Evolutionary conservation across 768 basidiomycete genomes (phyloP).

Genomic region (Tricholomella constricta): DNA sequence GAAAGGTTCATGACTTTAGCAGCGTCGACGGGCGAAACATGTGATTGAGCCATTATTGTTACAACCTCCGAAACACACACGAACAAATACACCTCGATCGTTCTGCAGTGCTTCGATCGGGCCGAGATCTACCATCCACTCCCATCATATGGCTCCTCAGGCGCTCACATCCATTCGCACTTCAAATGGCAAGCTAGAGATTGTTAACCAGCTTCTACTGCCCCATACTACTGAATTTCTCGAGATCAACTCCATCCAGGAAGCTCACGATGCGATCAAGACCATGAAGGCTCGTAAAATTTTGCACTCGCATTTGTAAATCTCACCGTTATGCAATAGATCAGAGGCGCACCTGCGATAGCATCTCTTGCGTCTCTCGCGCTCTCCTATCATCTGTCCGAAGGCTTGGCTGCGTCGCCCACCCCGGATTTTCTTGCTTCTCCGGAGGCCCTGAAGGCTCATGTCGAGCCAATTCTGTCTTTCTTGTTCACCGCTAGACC

Average conservation of each 20-base stretch:
- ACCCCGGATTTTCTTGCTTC: conserved; percentile 59
- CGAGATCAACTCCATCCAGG: conserved; percentile 68
- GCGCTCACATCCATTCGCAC: conserved; percentile 44
- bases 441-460: conserved; percentile 46
- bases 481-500: conserved; percentile 88
- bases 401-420: conserved; percentile 47
- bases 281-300: conserved; percentile 75
- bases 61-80: conserved; percentile 1
- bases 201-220: conserved; percentile 87
- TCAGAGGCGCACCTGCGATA: conserved; percentile 93
- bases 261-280: conserved; percentile 94
- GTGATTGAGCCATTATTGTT: conserved; percentile 14
- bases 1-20: conserved; percentile 2
- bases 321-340: conserved; percentile 32
- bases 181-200: conserved; percentile 59
- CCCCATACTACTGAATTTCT: conserved; percentile 73
- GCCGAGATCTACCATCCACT: conserved; percentile 8
- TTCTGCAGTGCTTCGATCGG: background rate
- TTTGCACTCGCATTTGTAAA: conserved; percentile 7
- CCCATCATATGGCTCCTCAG: too few species aligned
- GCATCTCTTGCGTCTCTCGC: conserved; percentile 88
- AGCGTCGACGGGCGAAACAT: conserved; percentile 8
- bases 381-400: conserved; percentile 64
- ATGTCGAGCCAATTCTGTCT: conserved; percentile 62
- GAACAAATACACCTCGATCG: background rate